Base-by-base conservation (phyloP, 495 filamentous ascomycete species). In the Penicillium lagena region DNA sequence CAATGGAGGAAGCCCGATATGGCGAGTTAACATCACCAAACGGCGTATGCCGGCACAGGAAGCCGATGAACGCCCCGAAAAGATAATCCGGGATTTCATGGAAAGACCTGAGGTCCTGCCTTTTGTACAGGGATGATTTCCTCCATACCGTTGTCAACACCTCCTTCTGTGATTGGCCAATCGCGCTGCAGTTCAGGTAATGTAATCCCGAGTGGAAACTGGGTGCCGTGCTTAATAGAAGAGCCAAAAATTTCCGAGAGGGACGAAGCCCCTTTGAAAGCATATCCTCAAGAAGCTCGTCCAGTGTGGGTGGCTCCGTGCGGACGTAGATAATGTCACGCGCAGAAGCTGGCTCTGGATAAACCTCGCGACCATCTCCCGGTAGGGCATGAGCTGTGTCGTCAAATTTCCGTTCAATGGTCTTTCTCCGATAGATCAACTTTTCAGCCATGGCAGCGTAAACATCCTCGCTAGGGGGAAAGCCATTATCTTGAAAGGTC, bases 401-500 rank as follows among this genome's bases (percentile, higher is more conserved):
- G 40, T 63, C 46, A 30, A 51, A 53, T 9, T 43, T 27, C 37
- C 28, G 51, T 49, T 59, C 38, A 28, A 49, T 33, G 39, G 57
- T 39, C 51, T 64, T 55, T 56, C 61, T 49, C 41, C 66, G 51
- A 14, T 67, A 70, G 11, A 79, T 56, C 7, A 86, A 48, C 47
- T 83, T 86, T 45, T 75, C 68, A 28, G 79, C 74, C 72, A 87
- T 84, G 29, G 76, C 80, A 39, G 67, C 54, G 54, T 80, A 84
- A 1, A 82, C 65, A 22, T 60, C 58, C 1, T 50, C 45, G 37
- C 51, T 63, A 3, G 60, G 56, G 28, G 57, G 50, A 35, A 65
- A 49, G 12, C 55, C 53, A 17, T 54, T 59, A 29, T 73, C 63
- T 48, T 77, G 67, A 37, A 68, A 80, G 0, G 77, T 70, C 8